Percentiles rank a stretch among this genome's conserved stretches.
Evolutionary conservation across 2,329 filamentous ascomycete genomes (phyloP).

Genomic region (Arthrinium puccinioides): DNA sequence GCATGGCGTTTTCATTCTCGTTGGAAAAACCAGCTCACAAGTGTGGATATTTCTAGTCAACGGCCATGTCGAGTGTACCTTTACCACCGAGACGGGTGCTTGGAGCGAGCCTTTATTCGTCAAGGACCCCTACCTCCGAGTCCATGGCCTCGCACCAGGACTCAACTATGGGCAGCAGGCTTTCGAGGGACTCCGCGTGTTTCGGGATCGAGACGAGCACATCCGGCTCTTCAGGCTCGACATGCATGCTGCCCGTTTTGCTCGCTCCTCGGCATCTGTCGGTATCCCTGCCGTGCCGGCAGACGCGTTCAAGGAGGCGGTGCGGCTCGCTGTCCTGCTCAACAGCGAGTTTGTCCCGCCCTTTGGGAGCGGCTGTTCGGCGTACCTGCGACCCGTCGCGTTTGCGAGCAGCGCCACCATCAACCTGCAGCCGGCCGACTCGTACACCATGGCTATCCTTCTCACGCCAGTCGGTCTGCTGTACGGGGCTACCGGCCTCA

Average conservation of each 20-base stretch:
- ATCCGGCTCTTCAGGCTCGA: conserved; percentile 59
- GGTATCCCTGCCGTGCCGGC: conserved; percentile 56
- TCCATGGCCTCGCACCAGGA: not conserved
- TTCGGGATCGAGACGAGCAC: not conserved
- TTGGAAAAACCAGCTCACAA: too few relatives aligned
- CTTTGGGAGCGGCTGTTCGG: conserved; percentile 50
- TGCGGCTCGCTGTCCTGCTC: conserved; percentile 52
- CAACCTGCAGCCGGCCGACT: conserved; percentile 55
- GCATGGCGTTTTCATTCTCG: too few relatives aligned
- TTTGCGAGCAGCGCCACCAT: conserved; percentile 59
- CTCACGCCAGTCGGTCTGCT: conserved; percentile 61
- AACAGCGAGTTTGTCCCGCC: conserved; percentile 65
- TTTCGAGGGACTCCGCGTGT: conserved; percentile 1
- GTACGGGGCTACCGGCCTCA: conserved; percentile 56
- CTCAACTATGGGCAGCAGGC: conserved; percentile 2
- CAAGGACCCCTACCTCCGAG: not conserved
- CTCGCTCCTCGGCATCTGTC: conserved; percentile 53
- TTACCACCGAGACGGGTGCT: not conserved
- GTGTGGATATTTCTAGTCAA: not conserved
- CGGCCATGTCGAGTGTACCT: not conserved
- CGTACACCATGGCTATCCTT: conserved; percentile 56
- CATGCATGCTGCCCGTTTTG: conserved; percentile 57
- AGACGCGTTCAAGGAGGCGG: conserved; percentile 49
- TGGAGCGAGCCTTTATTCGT: not conserved
- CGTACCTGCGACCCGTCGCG: conserved; percentile 61